Conservation (phyloP, 768 basidiomycete genomes). For the Leucocoprinus leucothites region DNA sequence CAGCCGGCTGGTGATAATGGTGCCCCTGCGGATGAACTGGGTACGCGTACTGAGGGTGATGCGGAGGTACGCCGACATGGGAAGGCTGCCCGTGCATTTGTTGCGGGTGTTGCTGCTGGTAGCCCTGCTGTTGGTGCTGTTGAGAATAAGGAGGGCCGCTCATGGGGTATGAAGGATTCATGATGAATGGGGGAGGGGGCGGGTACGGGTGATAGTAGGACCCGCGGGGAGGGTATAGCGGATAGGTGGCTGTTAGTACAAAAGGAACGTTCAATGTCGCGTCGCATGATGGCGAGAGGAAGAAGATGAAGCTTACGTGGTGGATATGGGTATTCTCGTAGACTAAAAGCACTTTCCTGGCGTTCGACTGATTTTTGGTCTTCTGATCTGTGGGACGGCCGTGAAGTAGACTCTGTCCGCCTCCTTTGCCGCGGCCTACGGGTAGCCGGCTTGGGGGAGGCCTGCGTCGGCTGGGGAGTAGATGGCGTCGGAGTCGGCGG, state of each 20-base stretch:
- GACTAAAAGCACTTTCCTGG: conserved; percentile 9
- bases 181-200: conserved; percentile 32
- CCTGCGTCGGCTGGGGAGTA: conserved; percentile 40
- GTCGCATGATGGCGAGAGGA: neutral
- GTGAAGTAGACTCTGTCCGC: conserved; percentile 20
- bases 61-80: conserved; percentile 25
- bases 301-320: conserved; percentile 14
- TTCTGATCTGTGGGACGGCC: conserved; percentile 12
- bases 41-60: conserved; percentile 50
- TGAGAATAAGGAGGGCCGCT: conserved; percentile 48
- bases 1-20: conserved; percentile 45
- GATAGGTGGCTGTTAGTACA: conserved; percentile 20
- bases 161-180: conserved; percentile 70
- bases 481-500: conserved; percentile 40
- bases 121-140: conserved; percentile 30
- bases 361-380: conserved; percentile 15
- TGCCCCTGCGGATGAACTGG: conserved; percentile 52
- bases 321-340: conserved; percentile 10
- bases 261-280: conserved; percentile 4
- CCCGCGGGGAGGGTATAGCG: conserved; percentile 30
- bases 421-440: conserved; percentile 53
- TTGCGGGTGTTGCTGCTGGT: conserved; percentile 31
- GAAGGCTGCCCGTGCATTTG: conserved; percentile 20
- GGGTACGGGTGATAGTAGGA: conserved; percentile 47
- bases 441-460: conserved; percentile 31